A percentile compares a stretch with the other conserved stretches of the same genome.
Evolutionary conservation across 2,329 filamentous ascomycete species (phyloP).

Genomic region (Albophoma yamanashiensis): DNA sequence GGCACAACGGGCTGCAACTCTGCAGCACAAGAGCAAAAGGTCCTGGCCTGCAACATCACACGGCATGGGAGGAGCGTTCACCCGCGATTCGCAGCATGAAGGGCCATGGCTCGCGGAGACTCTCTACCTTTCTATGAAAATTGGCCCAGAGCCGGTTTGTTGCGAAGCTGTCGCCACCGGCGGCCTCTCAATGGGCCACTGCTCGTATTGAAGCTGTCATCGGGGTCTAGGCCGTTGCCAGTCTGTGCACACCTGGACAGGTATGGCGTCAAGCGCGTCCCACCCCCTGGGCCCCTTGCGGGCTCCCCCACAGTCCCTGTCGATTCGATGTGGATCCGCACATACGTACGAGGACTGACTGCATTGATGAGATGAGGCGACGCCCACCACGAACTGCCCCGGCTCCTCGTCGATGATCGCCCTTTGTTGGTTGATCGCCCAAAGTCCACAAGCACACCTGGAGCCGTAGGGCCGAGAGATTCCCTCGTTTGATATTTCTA

Average conservation of each 20-base stretch:
- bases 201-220: too few species aligned
- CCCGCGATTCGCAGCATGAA: neutral
- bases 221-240: too few species aligned
- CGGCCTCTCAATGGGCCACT: neutral
- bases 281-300: neutral
- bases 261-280: neutral
- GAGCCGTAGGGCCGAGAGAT: neutral
- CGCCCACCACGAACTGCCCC: neutral
- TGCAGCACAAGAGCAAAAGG: neutral
- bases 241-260: neutral
- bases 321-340: neutral
- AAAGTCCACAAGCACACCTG: neutral
- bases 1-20: neutral
- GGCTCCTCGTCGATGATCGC: neutral
- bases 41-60: neutral
- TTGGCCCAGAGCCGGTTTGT: neutral
- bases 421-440: neutral
- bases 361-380: neutral
- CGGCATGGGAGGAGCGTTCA: neutral
- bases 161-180: neutral
- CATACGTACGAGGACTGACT: neutral
- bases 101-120: neutral
- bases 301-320: neutral
- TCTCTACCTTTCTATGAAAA: neutral
- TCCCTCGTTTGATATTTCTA: neutral